phyloP scores from a whole-genome alignment of 306 rosid genomes.

The Lagenaria siceraria region DNA sequence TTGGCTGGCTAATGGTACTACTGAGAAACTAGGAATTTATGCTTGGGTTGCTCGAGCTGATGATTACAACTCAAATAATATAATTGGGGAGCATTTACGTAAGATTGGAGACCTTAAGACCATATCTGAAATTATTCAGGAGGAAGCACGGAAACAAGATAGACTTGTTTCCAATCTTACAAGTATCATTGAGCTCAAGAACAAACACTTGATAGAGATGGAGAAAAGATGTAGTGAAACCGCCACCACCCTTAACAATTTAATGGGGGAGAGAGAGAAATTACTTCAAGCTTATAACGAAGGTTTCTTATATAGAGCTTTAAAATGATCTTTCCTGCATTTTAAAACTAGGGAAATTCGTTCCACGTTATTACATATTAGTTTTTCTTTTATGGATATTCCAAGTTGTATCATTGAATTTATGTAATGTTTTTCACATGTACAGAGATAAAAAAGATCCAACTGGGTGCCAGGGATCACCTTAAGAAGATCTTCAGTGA shows the following conservation, averaged over 20 bases:
- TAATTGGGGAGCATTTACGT: constrained; percentile 61
- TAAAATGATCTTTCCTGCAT: not conserved
- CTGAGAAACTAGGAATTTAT: constrained; percentile 55
- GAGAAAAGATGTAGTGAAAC: constrained; percentile 53
- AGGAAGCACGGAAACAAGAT: constrained; percentile 61
- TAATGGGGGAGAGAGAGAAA: constrained; percentile 48
- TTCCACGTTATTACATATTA: not conserved
- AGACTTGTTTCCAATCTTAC: constrained; percentile 53
- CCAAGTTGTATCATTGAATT: not conserved
- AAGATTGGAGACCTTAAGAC: constrained; percentile 66
- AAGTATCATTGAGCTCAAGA: constrained; percentile 52
- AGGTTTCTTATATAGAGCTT: constrained; percentile 32
- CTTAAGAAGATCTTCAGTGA: constrained; percentile 66
- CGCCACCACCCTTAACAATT: constrained; percentile 31
- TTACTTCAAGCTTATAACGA: constrained; percentile 53
- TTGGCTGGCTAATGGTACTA: constrained; percentile 27
- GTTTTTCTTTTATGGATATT: not conserved
- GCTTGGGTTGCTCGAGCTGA: constrained; percentile 86
- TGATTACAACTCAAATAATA: constrained; percentile 47
- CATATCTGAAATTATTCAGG: constrained; percentile 62
- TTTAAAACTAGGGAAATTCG: not conserved
- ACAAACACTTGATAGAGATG: constrained; percentile 50
- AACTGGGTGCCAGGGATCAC: constrained; percentile 77
- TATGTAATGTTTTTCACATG: not conserved
- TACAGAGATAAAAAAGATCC: constrained; percentile 71